Percentiles rank a stretch among this genome's conserved stretches.
phyloP scores from a whole-genome alignment of 352 stramenopile genomes.

The Lagenidium sp. region DNA sequence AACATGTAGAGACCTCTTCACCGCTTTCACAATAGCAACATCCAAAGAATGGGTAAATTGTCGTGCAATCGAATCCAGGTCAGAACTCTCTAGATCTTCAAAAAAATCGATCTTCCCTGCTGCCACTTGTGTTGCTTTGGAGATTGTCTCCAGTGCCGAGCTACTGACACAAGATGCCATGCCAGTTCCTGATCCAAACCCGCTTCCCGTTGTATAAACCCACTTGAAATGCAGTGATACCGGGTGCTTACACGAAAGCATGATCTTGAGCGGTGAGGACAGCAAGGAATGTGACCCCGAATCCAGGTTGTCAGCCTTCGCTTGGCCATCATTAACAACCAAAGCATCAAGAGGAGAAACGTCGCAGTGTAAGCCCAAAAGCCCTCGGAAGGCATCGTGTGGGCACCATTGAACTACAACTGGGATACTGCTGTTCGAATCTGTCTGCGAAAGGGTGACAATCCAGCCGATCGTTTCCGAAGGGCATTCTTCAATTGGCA shows the following conservation, averaged over 20 bases:
- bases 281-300: too few species aligned
- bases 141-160: constrained; percentile 53
- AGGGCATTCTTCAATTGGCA: constrained; percentile 70
- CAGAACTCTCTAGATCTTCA: too few species aligned
- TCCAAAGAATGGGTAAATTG: too few species aligned
- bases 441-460: constrained; percentile 1
- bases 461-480: constrained; percentile 46
- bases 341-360: too few species aligned
- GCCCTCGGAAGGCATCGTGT: constrained; percentile 26
- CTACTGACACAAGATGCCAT: constrained; percentile 63
- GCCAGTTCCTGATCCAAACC: constrained; percentile 51
- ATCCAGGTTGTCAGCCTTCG: too few species aligned
- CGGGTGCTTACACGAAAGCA: constrained; percentile 6
- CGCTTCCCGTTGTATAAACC: constrained; percentile 50
- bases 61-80: too few species aligned
- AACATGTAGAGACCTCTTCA: constrained; percentile 56
- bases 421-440: constrained; percentile 5
- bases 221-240: constrained; percentile 40
- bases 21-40: constrained; percentile 57
- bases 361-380: too few species aligned
- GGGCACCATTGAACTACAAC: constrained; percentile 58
- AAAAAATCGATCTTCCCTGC: constrained; percentile 57
- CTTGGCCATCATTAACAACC: too few species aligned
- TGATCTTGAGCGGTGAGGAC: too few species aligned
- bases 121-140: constrained; percentile 33